A percentile compares a stretch with the other conserved stretches of the same genome.
phyloP scores from a whole-genome alignment of 768 basidiomycete species.

The Mycena haematopus region DNA sequence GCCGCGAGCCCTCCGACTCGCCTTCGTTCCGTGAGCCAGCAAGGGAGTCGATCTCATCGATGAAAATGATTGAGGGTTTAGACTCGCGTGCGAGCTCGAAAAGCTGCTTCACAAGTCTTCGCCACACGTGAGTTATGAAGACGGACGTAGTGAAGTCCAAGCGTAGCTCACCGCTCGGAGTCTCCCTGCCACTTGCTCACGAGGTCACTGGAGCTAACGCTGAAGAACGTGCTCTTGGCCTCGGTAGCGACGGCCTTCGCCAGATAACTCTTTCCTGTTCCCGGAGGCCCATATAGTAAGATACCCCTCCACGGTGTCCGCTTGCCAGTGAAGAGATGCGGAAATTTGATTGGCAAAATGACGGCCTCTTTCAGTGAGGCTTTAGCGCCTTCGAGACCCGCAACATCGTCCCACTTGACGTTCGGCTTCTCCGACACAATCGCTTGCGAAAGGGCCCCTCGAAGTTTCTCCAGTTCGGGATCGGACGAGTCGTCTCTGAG shows the following conservation, averaged over 20 bases:
- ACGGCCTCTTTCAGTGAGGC: conserved; percentile 97
- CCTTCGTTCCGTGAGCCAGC: conserved; percentile 94
- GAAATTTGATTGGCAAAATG: conserved; percentile 99
- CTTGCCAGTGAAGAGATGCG: conserved; percentile 97
- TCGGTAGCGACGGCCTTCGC: conserved; percentile 99
- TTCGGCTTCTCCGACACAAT: conserved; percentile 95
- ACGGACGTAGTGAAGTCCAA: conserved; percentile 2
- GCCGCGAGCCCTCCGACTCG: conserved; percentile 95
- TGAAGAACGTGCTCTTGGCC: conserved; percentile 99
- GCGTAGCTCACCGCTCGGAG: conserved; percentile 79
- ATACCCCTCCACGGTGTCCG: conserved; percentile 98
- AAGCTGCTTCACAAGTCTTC: conserved; percentile 91
- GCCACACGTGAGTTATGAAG: conserved; percentile 1
- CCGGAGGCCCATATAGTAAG: conserved; percentile 94
- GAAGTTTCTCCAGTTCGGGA: conserved; percentile 94
- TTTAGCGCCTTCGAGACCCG: conserved; percentile 94
- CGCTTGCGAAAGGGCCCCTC: conserved; percentile 87
- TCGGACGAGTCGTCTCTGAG: conserved; percentile 76
- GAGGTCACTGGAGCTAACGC: conserved; percentile 91
- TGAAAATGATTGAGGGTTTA: conserved; percentile 98
- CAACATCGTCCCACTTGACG: conserved; percentile 98
- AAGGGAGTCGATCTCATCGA: conserved; percentile 97
- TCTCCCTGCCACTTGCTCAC: conserved; percentile 99
- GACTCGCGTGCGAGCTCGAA: conserved; percentile 96
- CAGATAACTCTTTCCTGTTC: conserved; percentile 95